phyloP scores from a whole-genome alignment of 495 filamentous ascomycete species.

The Hypoxylon crocopeplum region DNA sequence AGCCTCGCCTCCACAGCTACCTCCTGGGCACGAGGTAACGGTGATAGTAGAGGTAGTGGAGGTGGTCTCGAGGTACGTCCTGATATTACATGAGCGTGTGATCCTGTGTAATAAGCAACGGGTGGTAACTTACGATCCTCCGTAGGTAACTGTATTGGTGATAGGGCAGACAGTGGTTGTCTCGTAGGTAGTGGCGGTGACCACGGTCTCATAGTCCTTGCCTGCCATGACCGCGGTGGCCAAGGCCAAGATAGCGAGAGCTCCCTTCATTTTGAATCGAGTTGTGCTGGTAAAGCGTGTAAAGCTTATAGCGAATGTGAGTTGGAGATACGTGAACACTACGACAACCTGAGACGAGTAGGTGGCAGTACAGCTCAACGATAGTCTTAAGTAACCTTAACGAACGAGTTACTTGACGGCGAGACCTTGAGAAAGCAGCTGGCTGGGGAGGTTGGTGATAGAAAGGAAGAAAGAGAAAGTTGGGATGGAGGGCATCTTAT shows the following conservation, averaged over 20 bases:
- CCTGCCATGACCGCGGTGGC: conserved; percentile 48
- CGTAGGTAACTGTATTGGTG: conserved; percentile 38
- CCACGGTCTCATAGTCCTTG: conserved; percentile 20
- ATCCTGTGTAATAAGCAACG: neutral
- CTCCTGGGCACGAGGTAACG: conserved; percentile 40
- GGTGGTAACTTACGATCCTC: conserved; percentile 36
- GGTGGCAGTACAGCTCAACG: conserved; percentile 24
- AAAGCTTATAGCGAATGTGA: conserved; percentile 35
- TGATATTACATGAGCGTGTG: conserved; percentile 10
- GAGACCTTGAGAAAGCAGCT: conserved; percentile 16
- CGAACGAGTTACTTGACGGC: conserved; percentile 52
- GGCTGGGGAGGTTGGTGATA: conserved; percentile 40
- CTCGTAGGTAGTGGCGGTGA: conserved; percentile 36
- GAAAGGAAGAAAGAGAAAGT: conserved; percentile 7
- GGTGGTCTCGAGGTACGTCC: conserved; percentile 39
- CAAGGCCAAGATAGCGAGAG: conserved; percentile 48
- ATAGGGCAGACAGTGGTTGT: conserved; percentile 46
- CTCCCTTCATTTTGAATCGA: conserved; percentile 49
- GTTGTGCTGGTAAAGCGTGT: conserved; percentile 22
- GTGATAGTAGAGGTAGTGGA: conserved; percentile 45
- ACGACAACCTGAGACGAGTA: neutral
- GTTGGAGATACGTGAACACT: conserved; percentile 8
- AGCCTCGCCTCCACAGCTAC: conserved; percentile 35
- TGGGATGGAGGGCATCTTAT: conserved; percentile 44
- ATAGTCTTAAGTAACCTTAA: conserved; percentile 53